A percentile compares a stretch with the other conserved stretches of the same genome.
These are phyloP conservation scores for Aspergillus steynii DNA, from an alignment of 495 filamentous ascomycete genomes.

Conservation along the genomic window DNA sequence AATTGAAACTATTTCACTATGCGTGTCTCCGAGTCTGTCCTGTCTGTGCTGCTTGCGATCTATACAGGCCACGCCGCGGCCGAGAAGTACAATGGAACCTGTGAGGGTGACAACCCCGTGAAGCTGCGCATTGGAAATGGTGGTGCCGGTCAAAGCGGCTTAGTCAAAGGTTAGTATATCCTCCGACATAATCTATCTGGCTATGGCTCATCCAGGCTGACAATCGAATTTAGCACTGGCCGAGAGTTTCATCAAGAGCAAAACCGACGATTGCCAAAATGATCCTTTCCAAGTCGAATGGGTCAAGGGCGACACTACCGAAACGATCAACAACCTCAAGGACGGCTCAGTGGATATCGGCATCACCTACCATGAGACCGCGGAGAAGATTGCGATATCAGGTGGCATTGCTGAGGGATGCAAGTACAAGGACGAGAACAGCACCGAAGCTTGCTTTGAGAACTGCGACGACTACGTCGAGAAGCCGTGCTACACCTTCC, in stretches of 20 bases:
- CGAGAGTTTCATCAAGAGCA: conserved; percentile 36
- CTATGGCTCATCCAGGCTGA: background rate
- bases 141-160: conserved; percentile 40
- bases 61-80: conserved; percentile 3
- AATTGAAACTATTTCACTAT: background rate
- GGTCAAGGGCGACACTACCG: conserved; percentile 43
- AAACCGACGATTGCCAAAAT: conserved; percentile 22
- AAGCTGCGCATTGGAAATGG: conserved; percentile 39
- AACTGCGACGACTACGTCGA: conserved; percentile 4
- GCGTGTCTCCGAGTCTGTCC: background rate
- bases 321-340: conserved; percentile 40
- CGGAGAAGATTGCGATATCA: conserved; percentile 40
- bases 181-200: background rate
- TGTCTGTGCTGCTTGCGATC: background rate
- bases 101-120: conserved; percentile 17
- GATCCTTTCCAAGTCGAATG: conserved; percentile 37
- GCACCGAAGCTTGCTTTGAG: conserved; percentile 5
- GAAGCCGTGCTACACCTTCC: conserved; percentile 31
- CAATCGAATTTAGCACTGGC: conserved; percentile 29
- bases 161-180: conserved; percentile 27
- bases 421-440: conserved; percentile 16
- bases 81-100: conserved; percentile 29
- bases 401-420: conserved; percentile 29
- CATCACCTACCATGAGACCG: conserved; percentile 41
- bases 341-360: conserved; percentile 35